These are phyloP conservation scores for Fusarium paranaense DNA, from an alignment of 2,329 filamentous ascomycete genomes.

Conservation along the genomic window DNA sequence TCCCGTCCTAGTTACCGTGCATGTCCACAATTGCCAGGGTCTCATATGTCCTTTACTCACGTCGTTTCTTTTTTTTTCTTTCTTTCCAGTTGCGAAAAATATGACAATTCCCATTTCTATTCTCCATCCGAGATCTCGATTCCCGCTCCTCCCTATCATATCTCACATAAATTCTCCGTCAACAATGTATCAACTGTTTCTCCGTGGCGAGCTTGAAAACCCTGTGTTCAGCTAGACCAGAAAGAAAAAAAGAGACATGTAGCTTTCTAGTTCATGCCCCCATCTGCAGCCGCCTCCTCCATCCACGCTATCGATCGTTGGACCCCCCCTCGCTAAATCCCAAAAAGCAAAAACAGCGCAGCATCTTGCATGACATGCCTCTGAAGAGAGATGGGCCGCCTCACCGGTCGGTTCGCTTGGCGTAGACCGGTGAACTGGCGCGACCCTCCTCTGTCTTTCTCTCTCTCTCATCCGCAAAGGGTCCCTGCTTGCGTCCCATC, in stretches of 20 bases:
- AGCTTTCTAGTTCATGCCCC: constrained; percentile 1
- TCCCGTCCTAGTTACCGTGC: neutral
- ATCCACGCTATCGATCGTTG: neutral
- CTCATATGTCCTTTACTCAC: neutral
- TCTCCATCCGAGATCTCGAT: neutral
- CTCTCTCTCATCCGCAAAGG: neutral
- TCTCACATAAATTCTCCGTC: neutral
- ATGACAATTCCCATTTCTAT: neutral
- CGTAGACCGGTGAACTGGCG: constrained; percentile 7
- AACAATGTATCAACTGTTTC: neutral
- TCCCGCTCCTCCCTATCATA: neutral
- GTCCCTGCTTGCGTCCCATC: neutral
- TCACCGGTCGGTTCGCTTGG: neutral
- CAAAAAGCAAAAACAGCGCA: constrained; percentile 3
- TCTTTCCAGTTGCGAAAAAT: neutral
- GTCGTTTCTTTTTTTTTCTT: neutral
- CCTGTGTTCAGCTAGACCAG: neutral
- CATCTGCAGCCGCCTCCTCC: neutral
- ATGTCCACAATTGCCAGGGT: neutral
- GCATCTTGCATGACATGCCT: neutral
- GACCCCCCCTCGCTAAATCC: neutral
- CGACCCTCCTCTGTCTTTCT: neutral
- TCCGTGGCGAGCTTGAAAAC: neutral
- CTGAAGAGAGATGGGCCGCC: neutral
- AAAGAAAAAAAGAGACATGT: neutral